Evolutionary conservation across 1,284 basidiomycete genomes (phyloP).

Genomic region (Veloboletus limbatus): DNA sequence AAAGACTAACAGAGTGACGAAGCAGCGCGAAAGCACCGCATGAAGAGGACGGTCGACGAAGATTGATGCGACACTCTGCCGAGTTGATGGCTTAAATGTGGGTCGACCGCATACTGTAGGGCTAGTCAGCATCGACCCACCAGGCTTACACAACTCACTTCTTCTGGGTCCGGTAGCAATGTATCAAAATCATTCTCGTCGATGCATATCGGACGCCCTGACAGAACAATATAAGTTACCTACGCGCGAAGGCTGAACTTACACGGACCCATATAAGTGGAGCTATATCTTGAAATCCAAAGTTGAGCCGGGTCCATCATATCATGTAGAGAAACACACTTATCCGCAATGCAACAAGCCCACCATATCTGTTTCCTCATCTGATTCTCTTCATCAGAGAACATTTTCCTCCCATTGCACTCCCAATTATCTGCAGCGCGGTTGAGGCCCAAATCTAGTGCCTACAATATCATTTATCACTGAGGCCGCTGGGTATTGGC

Average conservation of each 20-base stretch:
- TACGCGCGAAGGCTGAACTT: not conserved
- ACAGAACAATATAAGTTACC: slow-evolving; percentile 4
- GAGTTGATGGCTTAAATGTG: slow-evolving; percentile 4
- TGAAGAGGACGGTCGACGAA: slow-evolving; percentile 46
- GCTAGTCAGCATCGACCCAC: slow-evolving; percentile 9
- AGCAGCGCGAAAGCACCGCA: slow-evolving; percentile 60
- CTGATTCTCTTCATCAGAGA: slow-evolving; percentile 72
- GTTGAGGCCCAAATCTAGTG: slow-evolving; percentile 80
- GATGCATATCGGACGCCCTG: slow-evolving; percentile 68
- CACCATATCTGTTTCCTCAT: slow-evolving; percentile 82
- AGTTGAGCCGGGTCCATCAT: slow-evolving; percentile 1
- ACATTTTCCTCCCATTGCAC: slow-evolving; percentile 60
- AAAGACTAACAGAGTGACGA: slow-evolving; percentile 55
- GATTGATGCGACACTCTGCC: slow-evolving; percentile 15
- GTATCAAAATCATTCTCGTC: slow-evolving; percentile 75
- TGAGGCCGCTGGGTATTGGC: not conserved
- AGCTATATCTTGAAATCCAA: slow-evolving; percentile 48
- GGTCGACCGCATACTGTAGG: slow-evolving; percentile 50
- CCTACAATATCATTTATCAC: slow-evolving; percentile 42
- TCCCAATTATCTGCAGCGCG: slow-evolving; percentile 78
- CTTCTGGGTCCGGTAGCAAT: slow-evolving; percentile 56
- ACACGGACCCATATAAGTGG: slow-evolving; percentile 63
- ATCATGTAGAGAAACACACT: slow-evolving; percentile 42
- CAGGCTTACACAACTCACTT: slow-evolving; percentile 34
- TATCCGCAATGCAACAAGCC: slow-evolving; percentile 72